These are phyloP conservation scores for Grigorovia yakushimaensis DNA, from an alignment of 805 yeast genomes.

Conservation along the genomic window DNA sequence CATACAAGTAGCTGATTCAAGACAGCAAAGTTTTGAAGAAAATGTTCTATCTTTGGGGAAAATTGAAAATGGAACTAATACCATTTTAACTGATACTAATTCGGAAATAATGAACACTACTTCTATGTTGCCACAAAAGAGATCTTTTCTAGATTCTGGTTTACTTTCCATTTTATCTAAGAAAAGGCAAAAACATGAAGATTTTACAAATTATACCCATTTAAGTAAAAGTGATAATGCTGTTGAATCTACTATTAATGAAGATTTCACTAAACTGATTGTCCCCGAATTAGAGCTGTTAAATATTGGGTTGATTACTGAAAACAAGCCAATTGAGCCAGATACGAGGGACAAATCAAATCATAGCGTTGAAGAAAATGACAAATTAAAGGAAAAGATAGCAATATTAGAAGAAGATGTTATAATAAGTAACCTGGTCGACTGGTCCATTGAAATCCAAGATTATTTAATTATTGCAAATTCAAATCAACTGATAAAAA, in stretches of 20 bases:
- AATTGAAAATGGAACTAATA: not conserved
- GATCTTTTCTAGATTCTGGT: conserved; percentile 19
- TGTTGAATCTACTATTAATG: not conserved
- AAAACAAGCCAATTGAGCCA: not conserved
- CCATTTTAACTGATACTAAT: not conserved
- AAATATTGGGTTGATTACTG: not conserved
- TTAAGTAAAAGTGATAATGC: not conserved
- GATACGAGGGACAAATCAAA: not conserved
- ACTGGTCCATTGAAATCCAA: not conserved
- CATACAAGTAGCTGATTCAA: not conserved
- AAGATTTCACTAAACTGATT: not conserved
- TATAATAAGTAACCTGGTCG: not conserved
- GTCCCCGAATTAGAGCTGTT: conserved; percentile 1
- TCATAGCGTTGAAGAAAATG: too few species aligned
- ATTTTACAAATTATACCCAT: not conserved
- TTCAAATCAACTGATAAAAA: conserved; percentile 6
- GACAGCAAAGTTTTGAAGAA: not conserved
- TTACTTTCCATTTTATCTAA: conserved; percentile 8
- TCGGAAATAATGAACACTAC: conserved; percentile 2
- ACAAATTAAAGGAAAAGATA: not conserved
- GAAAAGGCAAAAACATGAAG: not conserved
- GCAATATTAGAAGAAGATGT: not conserved
- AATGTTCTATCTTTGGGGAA: not conserved
- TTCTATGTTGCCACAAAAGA: conserved; percentile 14
- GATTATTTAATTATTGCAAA: conserved; percentile 8